Evolutionary conservation across 768 basidiomycete species (phyloP).

Genomic region (Pleurotus ostreatus): DNA sequence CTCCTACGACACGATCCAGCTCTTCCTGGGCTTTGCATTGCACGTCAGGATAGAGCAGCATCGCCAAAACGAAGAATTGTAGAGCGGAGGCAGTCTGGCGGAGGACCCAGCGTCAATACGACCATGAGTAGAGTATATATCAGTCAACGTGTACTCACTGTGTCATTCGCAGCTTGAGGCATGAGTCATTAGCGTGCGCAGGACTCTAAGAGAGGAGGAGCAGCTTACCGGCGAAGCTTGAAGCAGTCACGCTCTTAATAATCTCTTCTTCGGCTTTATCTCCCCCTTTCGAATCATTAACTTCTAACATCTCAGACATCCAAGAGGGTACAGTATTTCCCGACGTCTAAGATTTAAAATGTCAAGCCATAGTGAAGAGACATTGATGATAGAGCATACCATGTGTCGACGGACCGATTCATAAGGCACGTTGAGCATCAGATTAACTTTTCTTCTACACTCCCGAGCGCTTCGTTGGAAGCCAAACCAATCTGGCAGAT

Average conservation of each 20-base stretch:
- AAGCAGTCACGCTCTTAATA: conserved; percentile 7
- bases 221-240: conserved; percentile 4
- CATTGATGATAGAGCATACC: neutral
- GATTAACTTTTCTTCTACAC: neutral
- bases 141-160: neutral
- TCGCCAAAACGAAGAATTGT: conserved; percentile 11
- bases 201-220: neutral
- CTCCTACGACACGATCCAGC: conserved; percentile 14
- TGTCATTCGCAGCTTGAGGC: conserved; percentile 1
- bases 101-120: no score
- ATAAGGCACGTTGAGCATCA: neutral
- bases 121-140: no score
- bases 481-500: conserved; percentile 4
- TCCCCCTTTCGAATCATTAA: neutral
- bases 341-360: neutral
- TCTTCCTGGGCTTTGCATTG: conserved; percentile 14
- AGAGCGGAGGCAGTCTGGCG: neutral
- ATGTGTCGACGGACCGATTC: neutral
- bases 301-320: conserved; percentile 2
- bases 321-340: conserved; percentile 1
- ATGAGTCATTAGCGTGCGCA: neutral
- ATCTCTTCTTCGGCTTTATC: conserved; percentile 4
- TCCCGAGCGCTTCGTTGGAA: neutral
- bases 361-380: no score
- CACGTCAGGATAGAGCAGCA: conserved; percentile 19